Percentiles rank a stretch among this genome's conserved stretches.
phyloP scores from a whole-genome alignment of 2,329 filamentous ascomycete genomes.

The Colletotrichum spinosum region DNA sequence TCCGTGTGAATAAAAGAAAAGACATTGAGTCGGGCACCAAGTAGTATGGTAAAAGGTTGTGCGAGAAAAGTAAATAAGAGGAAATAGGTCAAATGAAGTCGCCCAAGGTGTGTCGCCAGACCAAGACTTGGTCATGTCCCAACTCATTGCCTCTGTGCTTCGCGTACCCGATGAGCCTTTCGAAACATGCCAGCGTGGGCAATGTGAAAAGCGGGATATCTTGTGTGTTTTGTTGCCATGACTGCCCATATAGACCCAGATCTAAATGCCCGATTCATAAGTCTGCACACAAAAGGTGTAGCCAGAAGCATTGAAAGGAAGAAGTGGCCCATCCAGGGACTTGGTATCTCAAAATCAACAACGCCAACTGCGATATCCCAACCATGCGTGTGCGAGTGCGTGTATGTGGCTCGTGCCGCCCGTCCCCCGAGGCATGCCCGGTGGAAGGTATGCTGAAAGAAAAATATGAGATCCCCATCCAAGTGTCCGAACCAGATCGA shows the following conservation, averaged over 20 bases:
- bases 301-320: slow-evolving; percentile 36
- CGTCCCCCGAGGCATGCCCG: slow-evolving; percentile 21
- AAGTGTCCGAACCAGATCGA: slow-evolving; percentile 24
- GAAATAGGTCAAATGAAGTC: neutral
- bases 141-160: neutral
- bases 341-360: slow-evolving; percentile 40
- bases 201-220: slow-evolving; percentile 25
- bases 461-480: slow-evolving; percentile 5
- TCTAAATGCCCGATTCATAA: slow-evolving; percentile 37
- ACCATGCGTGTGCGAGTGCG: slow-evolving; percentile 34
- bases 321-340: slow-evolving; percentile 34
- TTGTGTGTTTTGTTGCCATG: slow-evolving; percentile 35
- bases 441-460: slow-evolving; percentile 22
- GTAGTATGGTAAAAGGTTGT: slow-evolving; percentile 29
- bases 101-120: slow-evolving; percentile 11
- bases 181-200: slow-evolving; percentile 3
- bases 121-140: neutral
- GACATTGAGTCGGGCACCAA: slow-evolving; percentile 16
- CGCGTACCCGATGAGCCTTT: slow-evolving; percentile 9
- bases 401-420: slow-evolving; percentile 22
- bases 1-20: slow-evolving; percentile 29
- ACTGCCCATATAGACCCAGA: slow-evolving; percentile 26
- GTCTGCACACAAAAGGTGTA: slow-evolving; percentile 19
- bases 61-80: slow-evolving; percentile 24
- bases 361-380: slow-evolving; percentile 37